phyloP scores from a whole-genome alignment of 176 grass and related monocot species.

The Phragmites australis region DNA sequence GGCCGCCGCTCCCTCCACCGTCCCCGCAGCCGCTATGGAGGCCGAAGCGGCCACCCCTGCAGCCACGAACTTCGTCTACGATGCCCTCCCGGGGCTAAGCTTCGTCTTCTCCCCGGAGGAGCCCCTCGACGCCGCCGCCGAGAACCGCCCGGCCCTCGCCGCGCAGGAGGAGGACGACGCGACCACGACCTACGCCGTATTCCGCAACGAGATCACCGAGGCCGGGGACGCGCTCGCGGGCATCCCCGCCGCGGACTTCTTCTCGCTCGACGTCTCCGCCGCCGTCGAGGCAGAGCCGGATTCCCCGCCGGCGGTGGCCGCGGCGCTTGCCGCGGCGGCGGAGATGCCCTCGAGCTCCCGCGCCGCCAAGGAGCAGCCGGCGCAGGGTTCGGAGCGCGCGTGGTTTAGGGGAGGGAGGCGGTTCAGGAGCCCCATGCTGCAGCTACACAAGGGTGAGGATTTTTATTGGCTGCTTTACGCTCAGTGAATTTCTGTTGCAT shows the following conservation, averaged over 20 bases:
- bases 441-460: constrained; percentile 81
- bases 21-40: constrained; percentile 17
- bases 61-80: constrained; percentile 51
- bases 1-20: neutral
- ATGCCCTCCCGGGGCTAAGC: constrained; percentile 52
- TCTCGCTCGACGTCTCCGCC: constrained; percentile 64
- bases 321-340: neutral
- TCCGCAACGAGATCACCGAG: constrained; percentile 80
- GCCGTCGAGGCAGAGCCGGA: neutral
- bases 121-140: neutral
- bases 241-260: constrained; percentile 65
- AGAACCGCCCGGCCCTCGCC: neutral
- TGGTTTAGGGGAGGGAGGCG: constrained; percentile 72
- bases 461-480: neutral
- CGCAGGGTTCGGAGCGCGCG: constrained; percentile 61
- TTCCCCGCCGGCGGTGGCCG: neutral
- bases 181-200: constrained; percentile 62
- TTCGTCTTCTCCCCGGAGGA: constrained; percentile 40
- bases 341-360: constrained; percentile 13
- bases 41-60: neutral
- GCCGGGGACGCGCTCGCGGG: constrained; percentile 39
- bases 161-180: constrained; percentile 29
- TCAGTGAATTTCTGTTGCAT: neutral
- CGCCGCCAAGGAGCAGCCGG: constrained; percentile 35
- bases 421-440: constrained; percentile 96